Evolutionary conservation across 2,329 filamentous ascomycete genomes (phyloP), one percentile per base, ranked within the genome.

Genomic region (Fusarium sp.): DNA sequence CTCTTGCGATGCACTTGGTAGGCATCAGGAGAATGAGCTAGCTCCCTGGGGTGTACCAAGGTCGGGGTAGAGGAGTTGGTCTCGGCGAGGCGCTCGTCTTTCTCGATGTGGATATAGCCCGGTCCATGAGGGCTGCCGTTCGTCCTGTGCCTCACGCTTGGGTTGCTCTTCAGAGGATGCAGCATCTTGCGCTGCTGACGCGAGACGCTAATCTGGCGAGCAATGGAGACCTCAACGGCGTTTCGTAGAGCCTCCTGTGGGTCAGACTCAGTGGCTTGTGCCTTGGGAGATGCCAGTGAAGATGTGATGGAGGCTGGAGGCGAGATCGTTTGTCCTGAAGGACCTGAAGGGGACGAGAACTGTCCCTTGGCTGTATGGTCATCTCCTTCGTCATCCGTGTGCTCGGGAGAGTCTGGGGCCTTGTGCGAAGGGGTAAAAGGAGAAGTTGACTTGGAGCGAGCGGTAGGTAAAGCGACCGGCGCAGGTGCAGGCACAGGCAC

Each of bases 201-300:
- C 14, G 88, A 90, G 26, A 91, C 81, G 67, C 86, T 90, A 68
- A 92, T 90, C 75, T 91, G 89, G 2, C 90, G 82, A 1, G 89
- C 89, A 68, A 92, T 91, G 3, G 88, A 90, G 45, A 90, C 82
- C 75, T 90, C 86, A 6, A 89, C 88, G 3, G 88, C 86, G 43
- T 83, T 83, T 65, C 84, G 83, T 15, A 86, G 76, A 8, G 79
- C 81, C 22, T 72, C 69, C 3, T 70, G 68, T 9, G 71, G 62
- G 20, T 73, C 60, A 9, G 54, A 17, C 17, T 65, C 72, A 67
- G 49, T 7, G 28, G 56, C 43, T 52, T 65, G 37, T 68, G 71
- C 39, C 71, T 78, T 37, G 72, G 76, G n/a, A 60, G 75, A 39
- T 14, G 63, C 33, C 7, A 66, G 22, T 17, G 72, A 62, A 4